These are phyloP conservation scores for Puccinia horiana DNA, from an alignment of 1,284 basidiomycete species.

Conservation along the genomic window DNA sequence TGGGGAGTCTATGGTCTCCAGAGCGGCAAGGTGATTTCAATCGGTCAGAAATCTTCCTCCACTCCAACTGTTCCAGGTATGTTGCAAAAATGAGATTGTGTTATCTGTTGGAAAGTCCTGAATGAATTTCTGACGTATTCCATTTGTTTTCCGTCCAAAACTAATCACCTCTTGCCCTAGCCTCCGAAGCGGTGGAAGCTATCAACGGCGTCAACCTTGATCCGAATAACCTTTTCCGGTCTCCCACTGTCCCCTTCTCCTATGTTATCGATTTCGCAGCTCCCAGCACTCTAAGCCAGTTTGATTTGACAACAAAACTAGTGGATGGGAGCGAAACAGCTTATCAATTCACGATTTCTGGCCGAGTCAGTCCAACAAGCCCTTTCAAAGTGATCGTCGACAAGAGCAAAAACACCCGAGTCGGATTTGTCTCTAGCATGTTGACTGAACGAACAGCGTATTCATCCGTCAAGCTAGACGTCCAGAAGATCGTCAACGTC, in stretches of 20 bases:
- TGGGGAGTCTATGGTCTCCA: constrained; percentile 25
- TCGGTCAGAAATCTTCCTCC: constrained; percentile 12
- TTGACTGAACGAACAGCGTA: background rate
- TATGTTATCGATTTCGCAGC: background rate
- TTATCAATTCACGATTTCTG: constrained; percentile 34
- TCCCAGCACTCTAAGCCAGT: background rate
- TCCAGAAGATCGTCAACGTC: constrained; percentile 3
- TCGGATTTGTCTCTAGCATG: constrained; percentile 25
- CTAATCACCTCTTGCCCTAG: background rate
- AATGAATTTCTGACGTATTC: background rate
- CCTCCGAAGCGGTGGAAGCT: background rate
- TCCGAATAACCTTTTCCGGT: constrained; percentile 3
- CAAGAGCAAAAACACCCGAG: constrained; percentile 11
- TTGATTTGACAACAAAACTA: constrained; percentile 31
- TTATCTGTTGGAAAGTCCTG: background rate
- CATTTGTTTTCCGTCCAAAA: background rate
- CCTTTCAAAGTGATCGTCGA: constrained; percentile 13
- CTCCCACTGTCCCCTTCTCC: background rate
- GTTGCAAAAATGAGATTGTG: background rate
- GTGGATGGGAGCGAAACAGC: constrained; percentile 27
- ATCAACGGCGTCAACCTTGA: constrained; percentile 15
- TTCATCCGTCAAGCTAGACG: background rate
- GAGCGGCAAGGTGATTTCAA: constrained; percentile 24
- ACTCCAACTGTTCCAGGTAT: background rate
- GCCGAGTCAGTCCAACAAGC: background rate